A percentile compares a stretch with the other conserved stretches of the same genome.
phyloP scores from a whole-genome alignment of 2,329 filamentous ascomycete species.

The Xylariomycetidae sp. region DNA sequence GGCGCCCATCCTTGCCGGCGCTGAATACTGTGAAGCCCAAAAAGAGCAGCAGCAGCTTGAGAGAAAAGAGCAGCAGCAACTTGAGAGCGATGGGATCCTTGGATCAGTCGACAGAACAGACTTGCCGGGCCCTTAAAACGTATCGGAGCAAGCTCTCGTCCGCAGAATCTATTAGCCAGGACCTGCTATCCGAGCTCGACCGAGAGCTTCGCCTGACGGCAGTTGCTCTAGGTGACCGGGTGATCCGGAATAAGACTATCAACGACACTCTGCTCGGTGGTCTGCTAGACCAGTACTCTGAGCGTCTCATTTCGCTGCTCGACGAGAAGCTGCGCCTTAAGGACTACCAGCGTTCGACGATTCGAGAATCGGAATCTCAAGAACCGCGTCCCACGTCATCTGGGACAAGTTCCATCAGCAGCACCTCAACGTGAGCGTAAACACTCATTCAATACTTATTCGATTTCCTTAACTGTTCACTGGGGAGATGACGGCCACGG shows the following conservation, averaged over 20 bases:
- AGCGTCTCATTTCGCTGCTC: slow-evolving; percentile 62
- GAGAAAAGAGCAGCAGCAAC: slow-evolving; percentile 42
- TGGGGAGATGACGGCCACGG: slow-evolving; percentile 7
- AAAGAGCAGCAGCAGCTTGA: slow-evolving; percentile 42
- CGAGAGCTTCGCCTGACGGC: slow-evolving; percentile 58
- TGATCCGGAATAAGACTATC: slow-evolving; percentile 46
- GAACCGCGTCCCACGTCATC: slow-evolving; percentile 13
- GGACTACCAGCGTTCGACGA: slow-evolving; percentile 7
- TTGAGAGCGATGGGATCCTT: slow-evolving; percentile 49
- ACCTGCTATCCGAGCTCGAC: slow-evolving; percentile 56
- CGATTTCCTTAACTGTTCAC: slow-evolving; percentile 15
- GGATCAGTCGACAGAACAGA: slow-evolving; percentile 59
- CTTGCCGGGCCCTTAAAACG: slow-evolving; percentile 54
- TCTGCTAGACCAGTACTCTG: slow-evolving; percentile 69
- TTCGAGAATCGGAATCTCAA: slow-evolving; percentile 10
- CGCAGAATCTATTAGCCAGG: slow-evolving; percentile 49
- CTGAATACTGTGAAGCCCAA: slow-evolving; percentile 44
- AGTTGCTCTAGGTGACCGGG: slow-evolving; percentile 53
- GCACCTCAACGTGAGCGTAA: slow-evolving; percentile 14
- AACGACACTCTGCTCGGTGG: slow-evolving; percentile 55
- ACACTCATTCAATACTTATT: slow-evolving; percentile 14
- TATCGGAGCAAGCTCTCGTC: slow-evolving; percentile 59
- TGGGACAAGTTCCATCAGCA: slow-evolving; percentile 15
- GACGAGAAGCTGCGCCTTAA: slow-evolving; percentile 60
- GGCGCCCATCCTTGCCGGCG: slow-evolving; percentile 49